A percentile compares a stretch with the other conserved stretches of the same genome.
These are phyloP conservation scores for Orobanche coerulescens DNA, from an alignment of 257 asterid species.

Conservation along the genomic window DNA sequence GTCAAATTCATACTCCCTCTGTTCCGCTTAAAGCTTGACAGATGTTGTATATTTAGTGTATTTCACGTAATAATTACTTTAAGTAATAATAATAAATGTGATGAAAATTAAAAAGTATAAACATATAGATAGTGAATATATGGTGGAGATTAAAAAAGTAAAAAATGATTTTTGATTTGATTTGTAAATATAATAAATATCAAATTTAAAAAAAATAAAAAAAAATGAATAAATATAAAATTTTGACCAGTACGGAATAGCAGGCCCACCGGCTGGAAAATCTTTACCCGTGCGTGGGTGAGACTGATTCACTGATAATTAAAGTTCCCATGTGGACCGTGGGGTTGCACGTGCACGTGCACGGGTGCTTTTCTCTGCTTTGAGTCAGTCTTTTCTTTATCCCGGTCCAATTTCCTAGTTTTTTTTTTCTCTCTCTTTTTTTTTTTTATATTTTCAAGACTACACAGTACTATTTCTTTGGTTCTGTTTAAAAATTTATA, in stretches of 20 bases:
- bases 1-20: too few relatives aligned
- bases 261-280: slow-evolving; percentile 21
- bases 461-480: neutral
- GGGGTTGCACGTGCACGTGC: slow-evolving; percentile 85
- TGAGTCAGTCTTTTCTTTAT: slow-evolving; percentile 18
- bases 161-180: too few relatives aligned
- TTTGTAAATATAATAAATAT: too few relatives aligned
- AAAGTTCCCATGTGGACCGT: slow-evolving; percentile 54
- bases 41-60: too few relatives aligned
- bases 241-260: slow-evolving; percentile 34
- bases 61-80: too few relatives aligned
- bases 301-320: slow-evolving; percentile 31
- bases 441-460: neutral
- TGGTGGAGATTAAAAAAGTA: too few relatives aligned
- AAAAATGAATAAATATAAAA: too few relatives aligned
- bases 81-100: too few relatives aligned
- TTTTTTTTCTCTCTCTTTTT: neutral
- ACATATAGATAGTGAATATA: too few relatives aligned
- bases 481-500: neutral
- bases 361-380: slow-evolving; percentile 33
- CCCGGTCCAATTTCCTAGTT: slow-evolving; percentile 31
- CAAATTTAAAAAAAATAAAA: too few relatives aligned
- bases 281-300: slow-evolving; percentile 32
- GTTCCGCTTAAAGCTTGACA: too few relatives aligned
- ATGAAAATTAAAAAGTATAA: too few relatives aligned